phyloP scores from a whole-genome alignment of 108 stramenopile genomes.

The Skeletonema marinoi region DNA sequence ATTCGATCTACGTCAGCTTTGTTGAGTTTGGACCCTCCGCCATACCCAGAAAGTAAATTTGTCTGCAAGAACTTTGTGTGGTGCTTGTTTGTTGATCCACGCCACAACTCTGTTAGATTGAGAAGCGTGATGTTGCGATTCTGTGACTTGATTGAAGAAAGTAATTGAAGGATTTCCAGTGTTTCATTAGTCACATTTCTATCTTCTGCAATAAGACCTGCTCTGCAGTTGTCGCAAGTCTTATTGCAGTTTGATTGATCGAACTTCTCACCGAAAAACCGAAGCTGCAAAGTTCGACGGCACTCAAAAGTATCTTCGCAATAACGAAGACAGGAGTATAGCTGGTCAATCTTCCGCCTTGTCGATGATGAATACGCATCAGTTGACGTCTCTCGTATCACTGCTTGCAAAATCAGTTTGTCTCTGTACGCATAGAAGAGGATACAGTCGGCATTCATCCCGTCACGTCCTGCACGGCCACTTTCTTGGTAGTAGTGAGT shows the following conservation, averaged over 20 bases:
- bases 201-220: slow-evolving; percentile 61
- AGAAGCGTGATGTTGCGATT: slow-evolving; percentile 53
- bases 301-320: slow-evolving; percentile 87
- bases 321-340: slow-evolving; percentile 83
- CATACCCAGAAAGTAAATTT: slow-evolving; percentile 49
- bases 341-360: slow-evolving; percentile 81
- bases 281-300: slow-evolving; percentile 87
- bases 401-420: slow-evolving; percentile 77
- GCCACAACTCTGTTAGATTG: slow-evolving; percentile 75
- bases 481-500: slow-evolving; percentile 98
- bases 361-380: slow-evolving; percentile 49
- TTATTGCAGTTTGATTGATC: slow-evolving; percentile 74
- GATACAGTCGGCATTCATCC: slow-evolving; percentile 51
- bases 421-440: slow-evolving; percentile 93
- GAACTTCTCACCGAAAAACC: slow-evolving; percentile 91
- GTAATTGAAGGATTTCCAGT: slow-evolving; percentile 56
- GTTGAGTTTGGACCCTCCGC: slow-evolving; percentile 68
- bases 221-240: slow-evolving; percentile 90
- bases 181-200: slow-evolving; percentile 71
- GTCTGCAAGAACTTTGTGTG: slow-evolving; percentile 59
- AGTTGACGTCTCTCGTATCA: slow-evolving; percentile 77
- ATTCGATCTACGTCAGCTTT: slow-evolving; percentile 73
- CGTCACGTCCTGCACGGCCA: slow-evolving; percentile 86
- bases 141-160: slow-evolving; percentile 40
- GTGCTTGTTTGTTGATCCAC: slow-evolving; percentile 72